phyloP scores from a whole-genome alignment of 2,329 filamentous ascomycete species.

The Cytospora chrysosperma region DNA sequence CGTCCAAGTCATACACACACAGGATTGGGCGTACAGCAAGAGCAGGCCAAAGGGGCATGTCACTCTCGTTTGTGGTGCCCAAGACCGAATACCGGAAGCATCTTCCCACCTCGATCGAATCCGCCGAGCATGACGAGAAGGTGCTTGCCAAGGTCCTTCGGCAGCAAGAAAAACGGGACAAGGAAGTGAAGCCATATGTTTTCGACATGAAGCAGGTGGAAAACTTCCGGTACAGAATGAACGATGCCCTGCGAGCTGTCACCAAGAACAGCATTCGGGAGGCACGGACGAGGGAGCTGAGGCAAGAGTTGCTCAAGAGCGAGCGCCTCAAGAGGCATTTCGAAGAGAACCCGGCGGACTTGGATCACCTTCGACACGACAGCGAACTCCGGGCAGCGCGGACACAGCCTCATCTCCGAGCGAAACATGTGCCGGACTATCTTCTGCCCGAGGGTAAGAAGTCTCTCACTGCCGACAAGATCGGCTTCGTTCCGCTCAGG shows the following conservation, averaged over 20 bases:
- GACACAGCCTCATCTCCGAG: conserved; percentile 82
- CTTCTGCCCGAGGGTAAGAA: conserved; percentile 79
- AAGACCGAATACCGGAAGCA: conserved; percentile 82
- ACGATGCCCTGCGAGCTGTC: conserved; percentile 85
- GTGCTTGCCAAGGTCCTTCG: conserved; percentile 76
- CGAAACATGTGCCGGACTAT: conserved; percentile 82
- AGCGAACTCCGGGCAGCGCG: conserved; percentile 79
- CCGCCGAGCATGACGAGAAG: conserved; percentile 80
- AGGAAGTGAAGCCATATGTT: conserved; percentile 83
- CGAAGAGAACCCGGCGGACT: conserved; percentile 90
- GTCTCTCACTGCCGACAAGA: conserved; percentile 60
- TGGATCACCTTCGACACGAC: conserved; percentile 86
- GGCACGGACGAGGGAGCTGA: conserved; percentile 82
- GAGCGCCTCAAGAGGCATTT: conserved; percentile 95
- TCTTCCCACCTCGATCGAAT: conserved; percentile 75
- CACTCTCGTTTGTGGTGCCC: conserved; percentile 91
- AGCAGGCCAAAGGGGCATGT: conserved; percentile 89
- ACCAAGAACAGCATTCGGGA: conserved; percentile 88
- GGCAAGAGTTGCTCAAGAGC: conserved; percentile 86
- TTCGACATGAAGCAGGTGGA: conserved; percentile 96
- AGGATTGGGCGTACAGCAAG: conserved; percentile 91
- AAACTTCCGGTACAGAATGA: conserved; percentile 91
- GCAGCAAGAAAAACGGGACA: conserved; percentile 74
- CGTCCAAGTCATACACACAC: conserved; percentile 92
- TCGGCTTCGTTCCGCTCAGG: conserved; percentile 73